Percentiles rank a stretch among this genome's conserved stretches.
phyloP scores from a whole-genome alignment of 257 asterid genomes.

The Capsicum chinense region DNA sequence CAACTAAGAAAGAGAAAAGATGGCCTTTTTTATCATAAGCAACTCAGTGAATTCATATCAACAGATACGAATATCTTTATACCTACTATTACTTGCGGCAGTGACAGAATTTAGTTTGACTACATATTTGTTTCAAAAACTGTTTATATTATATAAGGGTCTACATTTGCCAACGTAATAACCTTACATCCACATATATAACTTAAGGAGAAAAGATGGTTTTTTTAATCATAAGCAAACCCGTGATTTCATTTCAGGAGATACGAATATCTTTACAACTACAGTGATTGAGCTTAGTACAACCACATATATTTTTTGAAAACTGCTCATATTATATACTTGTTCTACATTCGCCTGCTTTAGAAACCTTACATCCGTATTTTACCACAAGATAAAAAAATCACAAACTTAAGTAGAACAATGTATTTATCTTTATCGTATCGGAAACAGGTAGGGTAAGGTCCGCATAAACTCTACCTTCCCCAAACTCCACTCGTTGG shows the following conservation, averaged over 20 bases:
- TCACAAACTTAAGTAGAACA: too few species aligned
- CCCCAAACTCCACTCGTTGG: too few species aligned
- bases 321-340: too few species aligned
- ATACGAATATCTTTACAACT: neutral
- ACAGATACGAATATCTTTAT: neutral
- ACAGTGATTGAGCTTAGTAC: neutral
- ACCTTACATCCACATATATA: neutral
- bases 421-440: too few species aligned
- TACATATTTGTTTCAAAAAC: neutral
- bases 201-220: neutral
- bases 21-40: neutral
- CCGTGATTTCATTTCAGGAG: neutral
- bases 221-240: too few species aligned
- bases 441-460: too few species aligned
- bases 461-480: too few species aligned
- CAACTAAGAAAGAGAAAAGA: neutral
- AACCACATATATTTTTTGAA: too few species aligned
- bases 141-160: neutral
- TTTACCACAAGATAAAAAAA: too few species aligned
- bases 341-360: too few species aligned
- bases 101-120: neutral
- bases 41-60: neutral
- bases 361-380: too few species aligned
- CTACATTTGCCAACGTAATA: neutral
- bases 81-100: neutral